Percentiles rank a stretch among this genome's conserved stretches.
These are phyloP conservation scores for Xylaria flabelliformis DNA, from an alignment of 495 filamentous ascomycete species.

Conservation along the genomic window DNA sequence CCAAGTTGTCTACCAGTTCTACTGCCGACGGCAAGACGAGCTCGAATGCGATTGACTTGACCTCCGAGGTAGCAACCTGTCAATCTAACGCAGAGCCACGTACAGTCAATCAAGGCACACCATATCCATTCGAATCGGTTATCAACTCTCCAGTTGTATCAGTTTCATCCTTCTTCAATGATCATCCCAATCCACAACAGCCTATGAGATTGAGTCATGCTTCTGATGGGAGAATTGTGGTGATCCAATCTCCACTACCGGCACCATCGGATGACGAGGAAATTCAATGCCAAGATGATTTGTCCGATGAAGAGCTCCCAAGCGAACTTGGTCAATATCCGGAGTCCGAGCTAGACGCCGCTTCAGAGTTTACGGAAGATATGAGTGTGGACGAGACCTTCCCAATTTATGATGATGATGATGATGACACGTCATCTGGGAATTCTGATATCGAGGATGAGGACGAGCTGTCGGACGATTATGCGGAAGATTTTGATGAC, in stretches of 20 bases:
- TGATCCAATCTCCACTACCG: not conserved
- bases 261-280: not conserved
- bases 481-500: conserved; percentile 1
- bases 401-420: not conserved
- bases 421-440: conserved; percentile 8
- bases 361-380: not conserved
- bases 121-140: too few relatives aligned
- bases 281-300: not conserved
- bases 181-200: not conserved
- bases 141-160: not conserved
- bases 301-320: not conserved
- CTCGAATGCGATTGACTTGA: conserved; percentile 44
- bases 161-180: not conserved
- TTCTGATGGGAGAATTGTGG: not conserved
- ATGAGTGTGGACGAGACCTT: not conserved
- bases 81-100: conserved; percentile 18
- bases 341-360: not conserved
- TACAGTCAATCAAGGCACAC: not conserved
- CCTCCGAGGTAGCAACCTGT: conserved; percentile 36
- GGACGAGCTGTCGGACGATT: not conserved
- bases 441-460: not conserved
- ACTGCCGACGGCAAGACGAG: conserved; percentile 8
- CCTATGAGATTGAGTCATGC: not conserved
- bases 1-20: not conserved
- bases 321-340: not conserved